Percentiles rank a stretch among this genome's conserved stretches.
These are phyloP conservation scores for Skeletonema costatum DNA, from an alignment of 108 stramenopile genomes.

Conservation along the genomic window DNA sequence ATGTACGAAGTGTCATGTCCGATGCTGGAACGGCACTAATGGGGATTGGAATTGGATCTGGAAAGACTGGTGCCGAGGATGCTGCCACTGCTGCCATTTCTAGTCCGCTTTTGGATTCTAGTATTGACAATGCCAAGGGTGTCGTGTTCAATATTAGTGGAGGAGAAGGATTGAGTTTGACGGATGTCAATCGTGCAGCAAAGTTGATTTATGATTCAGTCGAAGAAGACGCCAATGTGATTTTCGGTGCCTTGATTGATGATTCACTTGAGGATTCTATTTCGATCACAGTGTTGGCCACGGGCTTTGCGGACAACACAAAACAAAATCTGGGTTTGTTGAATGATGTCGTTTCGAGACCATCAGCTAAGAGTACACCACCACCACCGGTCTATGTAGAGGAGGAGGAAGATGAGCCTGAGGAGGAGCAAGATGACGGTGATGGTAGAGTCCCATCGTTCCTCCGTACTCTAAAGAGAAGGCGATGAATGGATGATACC, in stretches of 20 bases:
- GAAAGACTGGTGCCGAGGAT: slow-evolving; percentile 88
- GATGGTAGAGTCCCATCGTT: slow-evolving; percentile 38
- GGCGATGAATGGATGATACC: slow-evolving; percentile 14
- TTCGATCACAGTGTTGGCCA: slow-evolving; percentile 91
- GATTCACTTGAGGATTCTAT: slow-evolving; percentile 87
- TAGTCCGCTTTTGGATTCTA: slow-evolving; percentile 85
- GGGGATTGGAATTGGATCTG: slow-evolving; percentile 87
- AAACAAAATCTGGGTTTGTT: slow-evolving; percentile 36
- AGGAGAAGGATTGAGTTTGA: slow-evolving; percentile 81
- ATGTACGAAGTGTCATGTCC: slow-evolving; percentile 91
- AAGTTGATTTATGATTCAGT: slow-evolving; percentile 92
- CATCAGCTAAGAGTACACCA: background rate
- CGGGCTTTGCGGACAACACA: slow-evolving; percentile 66
- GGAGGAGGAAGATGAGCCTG: slow-evolving; percentile 18
- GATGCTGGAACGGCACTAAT: slow-evolving; percentile 93
- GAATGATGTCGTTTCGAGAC: slow-evolving; percentile 37
- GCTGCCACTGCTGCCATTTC: slow-evolving; percentile 91
- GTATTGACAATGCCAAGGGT: slow-evolving; percentile 87
- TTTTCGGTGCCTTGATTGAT: slow-evolving; percentile 92
- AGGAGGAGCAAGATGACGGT: slow-evolving; percentile 12
- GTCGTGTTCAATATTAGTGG: slow-evolving; percentile 94
- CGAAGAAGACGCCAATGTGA: slow-evolving; percentile 92
- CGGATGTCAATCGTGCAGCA: slow-evolving; percentile 88
- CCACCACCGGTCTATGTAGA: slow-evolving; percentile 6
- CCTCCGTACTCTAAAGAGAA: slow-evolving; percentile 38